These are phyloP conservation scores for Hyparrhenia diplandra DNA, from an alignment of 176 grass and related monocot species.

Conservation along the genomic window DNA sequence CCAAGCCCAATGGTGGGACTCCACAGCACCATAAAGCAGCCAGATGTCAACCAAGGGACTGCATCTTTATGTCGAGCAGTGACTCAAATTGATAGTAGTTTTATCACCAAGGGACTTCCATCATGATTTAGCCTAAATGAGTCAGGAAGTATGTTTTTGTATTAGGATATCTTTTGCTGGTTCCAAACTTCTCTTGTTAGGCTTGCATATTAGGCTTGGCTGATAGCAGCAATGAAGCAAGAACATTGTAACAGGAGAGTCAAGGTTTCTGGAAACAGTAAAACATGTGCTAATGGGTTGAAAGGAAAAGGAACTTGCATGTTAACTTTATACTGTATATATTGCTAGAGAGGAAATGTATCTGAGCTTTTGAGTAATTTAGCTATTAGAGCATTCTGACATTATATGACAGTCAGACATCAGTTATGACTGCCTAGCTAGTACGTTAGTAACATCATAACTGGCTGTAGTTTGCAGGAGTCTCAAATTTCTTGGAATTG, in stretches of 20 bases:
- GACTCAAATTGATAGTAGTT: background rate
- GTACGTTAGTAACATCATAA: background rate
- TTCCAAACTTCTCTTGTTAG: background rate
- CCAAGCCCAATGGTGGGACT: background rate
- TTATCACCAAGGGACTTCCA: background rate
- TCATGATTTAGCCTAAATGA: background rate
- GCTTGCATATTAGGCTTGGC: no score
- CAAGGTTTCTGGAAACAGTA: no score
- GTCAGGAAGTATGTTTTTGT: background rate
- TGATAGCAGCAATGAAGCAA: background rate
- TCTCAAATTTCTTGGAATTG: background rate
- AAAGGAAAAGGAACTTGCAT: background rate
- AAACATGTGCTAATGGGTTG: background rate
- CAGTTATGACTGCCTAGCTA: background rate
- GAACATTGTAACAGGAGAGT: background rate
- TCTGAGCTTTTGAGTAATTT: background rate
- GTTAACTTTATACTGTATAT: no score
- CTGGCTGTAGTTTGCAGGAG: background rate
- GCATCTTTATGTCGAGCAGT: background rate
- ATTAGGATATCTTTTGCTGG: background rate
- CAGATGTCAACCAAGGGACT: background rate
- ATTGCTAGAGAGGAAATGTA: background rate
- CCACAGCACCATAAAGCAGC: no score
- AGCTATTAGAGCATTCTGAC: background rate
- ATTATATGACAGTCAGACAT: background rate